A percentile compares a stretch with the other conserved stretches of the same genome.
phyloP scores from a whole-genome alignment of 495 filamentous ascomycete species.

The Aspergillus cristatus region DNA sequence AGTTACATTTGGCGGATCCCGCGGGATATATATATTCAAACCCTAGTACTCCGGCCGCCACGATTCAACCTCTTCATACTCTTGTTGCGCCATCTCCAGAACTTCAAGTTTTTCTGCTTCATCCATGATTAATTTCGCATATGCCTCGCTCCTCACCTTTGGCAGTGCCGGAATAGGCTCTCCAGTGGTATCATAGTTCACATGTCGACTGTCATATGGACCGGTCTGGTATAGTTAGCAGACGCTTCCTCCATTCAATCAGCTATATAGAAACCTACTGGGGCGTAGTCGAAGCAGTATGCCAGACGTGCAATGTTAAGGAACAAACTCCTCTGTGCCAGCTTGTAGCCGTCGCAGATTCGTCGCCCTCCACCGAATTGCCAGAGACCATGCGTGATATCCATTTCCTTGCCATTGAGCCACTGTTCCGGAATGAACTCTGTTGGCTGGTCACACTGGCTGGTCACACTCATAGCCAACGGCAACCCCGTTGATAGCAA shows the following conservation, averaged over 20 bases:
- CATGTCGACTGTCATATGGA: conserved; percentile 5
- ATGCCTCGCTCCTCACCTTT: conserved; percentile 11
- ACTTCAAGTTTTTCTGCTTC: conserved; percentile 1
- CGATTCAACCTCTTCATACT: no score
- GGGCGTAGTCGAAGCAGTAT: conserved; percentile 36
- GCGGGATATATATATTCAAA: no score
- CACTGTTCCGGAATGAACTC: conserved; percentile 35
- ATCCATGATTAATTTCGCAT: conserved; percentile 14
- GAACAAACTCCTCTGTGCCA: conserved; percentile 35
- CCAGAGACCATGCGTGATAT: conserved; percentile 26
- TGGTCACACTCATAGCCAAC: conserved; percentile 20
- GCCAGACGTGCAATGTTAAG: conserved; percentile 32
- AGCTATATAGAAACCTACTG: no score
- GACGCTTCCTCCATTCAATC: no score
- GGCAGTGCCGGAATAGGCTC: conserved; percentile 21
- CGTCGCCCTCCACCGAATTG: conserved; percentile 33
- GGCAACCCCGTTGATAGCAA: conserved; percentile 27
- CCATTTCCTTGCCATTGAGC: conserved; percentile 29
- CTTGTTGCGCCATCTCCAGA: background rate
- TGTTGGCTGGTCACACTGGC: no score
- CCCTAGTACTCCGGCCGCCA: no score
- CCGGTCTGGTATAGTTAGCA: conserved; percentile 13
- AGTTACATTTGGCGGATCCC: no score
- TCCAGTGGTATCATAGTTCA: conserved; percentile 17
- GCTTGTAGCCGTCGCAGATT: conserved; percentile 36